phyloP scores from a whole-genome alignment of 805 yeast species.

The Pichia nakasei region DNA sequence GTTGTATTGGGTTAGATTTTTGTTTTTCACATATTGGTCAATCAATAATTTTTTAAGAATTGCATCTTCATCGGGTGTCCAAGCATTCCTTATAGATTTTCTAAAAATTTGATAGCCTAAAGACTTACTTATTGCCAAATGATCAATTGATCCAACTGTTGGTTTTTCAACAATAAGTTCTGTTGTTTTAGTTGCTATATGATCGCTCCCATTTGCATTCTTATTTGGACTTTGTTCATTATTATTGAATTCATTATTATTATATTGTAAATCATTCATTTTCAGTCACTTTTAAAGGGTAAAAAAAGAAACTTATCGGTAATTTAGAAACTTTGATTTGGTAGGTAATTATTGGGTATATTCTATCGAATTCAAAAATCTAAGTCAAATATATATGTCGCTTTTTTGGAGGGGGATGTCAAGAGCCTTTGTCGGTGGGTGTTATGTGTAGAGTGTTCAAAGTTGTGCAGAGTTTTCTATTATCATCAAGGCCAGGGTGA shows the following conservation, averaged over 20 bases:
- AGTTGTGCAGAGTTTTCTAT: too few relatives aligned
- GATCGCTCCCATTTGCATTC: too few relatives aligned
- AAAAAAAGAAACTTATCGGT: too few relatives aligned
- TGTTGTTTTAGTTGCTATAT: neutral
- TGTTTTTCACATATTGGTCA: constrained; percentile 19
- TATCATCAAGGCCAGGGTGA: too few relatives aligned
- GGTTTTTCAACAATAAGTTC: constrained; percentile 8
- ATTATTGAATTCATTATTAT: neutral
- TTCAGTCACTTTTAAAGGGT: too few relatives aligned
- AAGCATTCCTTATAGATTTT: constrained; percentile 51
- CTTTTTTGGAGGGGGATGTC: too few relatives aligned
- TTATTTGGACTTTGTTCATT: neutral
- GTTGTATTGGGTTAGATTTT: constrained; percentile 14
- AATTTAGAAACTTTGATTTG: too few relatives aligned
- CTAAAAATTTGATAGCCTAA: constrained; percentile 69
- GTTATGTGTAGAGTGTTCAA: too few relatives aligned
- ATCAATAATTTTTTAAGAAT: constrained; percentile 37
- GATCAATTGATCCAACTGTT: constrained; percentile 31
- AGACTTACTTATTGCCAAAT: constrained; percentile 55
- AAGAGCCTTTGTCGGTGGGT: too few relatives aligned
- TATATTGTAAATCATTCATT: neutral
- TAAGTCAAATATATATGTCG: too few relatives aligned
- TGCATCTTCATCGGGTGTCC: constrained; percentile 71
- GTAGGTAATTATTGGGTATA: too few relatives aligned
- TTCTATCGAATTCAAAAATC: too few relatives aligned